A percentile compares a stretch with the other conserved stretches of the same genome.
phyloP scores from a whole-genome alignment of 208 protist species.

The Naegleria fowleri region DNA sequence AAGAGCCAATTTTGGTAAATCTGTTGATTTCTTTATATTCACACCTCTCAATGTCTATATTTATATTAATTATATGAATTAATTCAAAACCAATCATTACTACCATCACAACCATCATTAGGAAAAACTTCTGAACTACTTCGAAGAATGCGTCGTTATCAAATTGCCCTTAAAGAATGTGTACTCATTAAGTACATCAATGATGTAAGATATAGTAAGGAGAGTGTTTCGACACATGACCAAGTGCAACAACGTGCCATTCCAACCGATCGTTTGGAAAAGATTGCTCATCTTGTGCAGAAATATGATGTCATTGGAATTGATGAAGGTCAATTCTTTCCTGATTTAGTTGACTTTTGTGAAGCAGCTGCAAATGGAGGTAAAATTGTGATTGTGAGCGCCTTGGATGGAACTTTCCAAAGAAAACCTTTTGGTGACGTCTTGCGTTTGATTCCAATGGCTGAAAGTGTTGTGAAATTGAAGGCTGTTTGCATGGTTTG shows the following conservation, averaged over 20 bases:
- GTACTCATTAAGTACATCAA: slow-evolving; percentile 81
- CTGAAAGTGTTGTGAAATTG: slow-evolving; percentile 80
- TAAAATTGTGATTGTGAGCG: slow-evolving; percentile 83
- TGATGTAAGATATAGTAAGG: slow-evolving; percentile 72
- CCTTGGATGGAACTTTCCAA: slow-evolving; percentile 83
- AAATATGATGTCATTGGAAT: slow-evolving; percentile 80
- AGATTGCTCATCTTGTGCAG: slow-evolving; percentile 55
- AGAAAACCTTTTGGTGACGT: slow-evolving; percentile 75
- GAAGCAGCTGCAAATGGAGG: slow-evolving; percentile 68
- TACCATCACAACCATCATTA: neutral
- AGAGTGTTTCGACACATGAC: slow-evolving; percentile 73
- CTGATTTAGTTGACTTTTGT: slow-evolving; percentile 78
- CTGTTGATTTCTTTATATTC: no score
- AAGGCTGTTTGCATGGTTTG: slow-evolving; percentile 81
- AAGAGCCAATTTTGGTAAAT: no score
- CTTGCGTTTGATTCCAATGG: slow-evolving; percentile 68
- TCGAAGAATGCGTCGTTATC: slow-evolving; percentile 69
- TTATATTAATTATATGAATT: no score
- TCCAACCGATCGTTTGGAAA: slow-evolving; percentile 51
- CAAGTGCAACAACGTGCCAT: slow-evolving; percentile 56
- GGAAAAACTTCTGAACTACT: slow-evolving; percentile 87
- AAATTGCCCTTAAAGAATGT: slow-evolving; percentile 62
- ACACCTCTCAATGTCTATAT: no score
- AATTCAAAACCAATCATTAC: neutral
- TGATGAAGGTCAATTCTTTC: slow-evolving; percentile 85